Conservation (phyloP, 768 basidiomycete species). For the Phylloporus rhodoxanthus region DNA sequence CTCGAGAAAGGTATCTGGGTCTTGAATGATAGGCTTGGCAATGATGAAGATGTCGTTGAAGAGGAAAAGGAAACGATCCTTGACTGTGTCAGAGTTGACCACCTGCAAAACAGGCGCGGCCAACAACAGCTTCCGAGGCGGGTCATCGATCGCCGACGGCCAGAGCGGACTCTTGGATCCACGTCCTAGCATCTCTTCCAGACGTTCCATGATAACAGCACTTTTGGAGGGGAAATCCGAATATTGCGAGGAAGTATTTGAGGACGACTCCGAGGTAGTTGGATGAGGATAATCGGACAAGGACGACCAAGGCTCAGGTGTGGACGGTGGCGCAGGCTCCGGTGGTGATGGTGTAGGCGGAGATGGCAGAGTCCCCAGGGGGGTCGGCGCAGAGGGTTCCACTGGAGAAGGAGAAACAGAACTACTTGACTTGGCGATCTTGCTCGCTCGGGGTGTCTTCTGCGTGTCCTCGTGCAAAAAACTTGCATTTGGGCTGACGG, state of each 20-base stretch:
- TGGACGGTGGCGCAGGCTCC: slow-evolving; percentile 56
- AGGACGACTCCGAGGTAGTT: slow-evolving; percentile 71
- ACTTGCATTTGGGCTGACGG: slow-evolving; percentile 25
- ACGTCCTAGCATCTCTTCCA: slow-evolving; percentile 65
- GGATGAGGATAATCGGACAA: slow-evolving; percentile 63
- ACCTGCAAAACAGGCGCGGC: slow-evolving; percentile 89
- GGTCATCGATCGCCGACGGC: slow-evolving; percentile 70
- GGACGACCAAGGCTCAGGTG: slow-evolving; percentile 75
- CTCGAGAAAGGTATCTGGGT: slow-evolving; percentile 59
- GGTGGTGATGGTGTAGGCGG: slow-evolving; percentile 43
- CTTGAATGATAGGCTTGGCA: slow-evolving; percentile 79
- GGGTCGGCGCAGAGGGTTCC: slow-evolving; percentile 14
- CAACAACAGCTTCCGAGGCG: slow-evolving; percentile 79
- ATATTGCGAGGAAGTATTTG: slow-evolving; percentile 65
- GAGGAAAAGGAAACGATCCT: slow-evolving; percentile 94
- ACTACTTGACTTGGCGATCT: slow-evolving; percentile 28
- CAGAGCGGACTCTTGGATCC: slow-evolving; percentile 54
- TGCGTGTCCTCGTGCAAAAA: slow-evolving; percentile 26
- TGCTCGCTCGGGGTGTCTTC: slow-evolving; percentile 33
- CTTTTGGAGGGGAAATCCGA: slow-evolving; percentile 47
- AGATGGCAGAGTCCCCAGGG: slow-evolving; percentile 30
- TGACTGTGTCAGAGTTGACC: slow-evolving; percentile 88
- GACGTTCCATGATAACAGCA: slow-evolving; percentile 53
- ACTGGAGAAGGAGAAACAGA: slow-evolving; percentile 15
- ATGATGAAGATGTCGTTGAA: slow-evolving; percentile 94